Conservation (phyloP, 1,139 yeast species). For the Spathaspora jeffriesii region DNA sequence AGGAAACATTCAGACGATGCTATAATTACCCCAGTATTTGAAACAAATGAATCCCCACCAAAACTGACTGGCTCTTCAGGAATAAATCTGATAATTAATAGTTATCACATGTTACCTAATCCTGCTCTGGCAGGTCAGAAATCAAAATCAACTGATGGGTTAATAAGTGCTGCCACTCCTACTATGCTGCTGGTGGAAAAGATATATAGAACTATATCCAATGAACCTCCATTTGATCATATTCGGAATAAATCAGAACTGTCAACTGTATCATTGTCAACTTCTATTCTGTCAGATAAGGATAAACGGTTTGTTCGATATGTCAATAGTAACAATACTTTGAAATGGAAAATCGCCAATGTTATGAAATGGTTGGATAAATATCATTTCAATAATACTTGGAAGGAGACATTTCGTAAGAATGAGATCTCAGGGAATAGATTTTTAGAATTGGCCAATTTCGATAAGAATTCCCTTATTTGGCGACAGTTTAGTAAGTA, state of each 20-base stretch:
- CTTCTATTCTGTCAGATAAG: constrained; percentile 33
- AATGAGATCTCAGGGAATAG: constrained; percentile 63
- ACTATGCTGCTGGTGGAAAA: constrained; percentile 5
- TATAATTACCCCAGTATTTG: constrained; percentile 14
- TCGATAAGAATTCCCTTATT: constrained; percentile 53
- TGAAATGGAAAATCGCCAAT: constrained; percentile 65
- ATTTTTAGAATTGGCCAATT: constrained; percentile 69
- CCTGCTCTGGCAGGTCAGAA: constrained; percentile 1
- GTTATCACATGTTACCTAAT: constrained; percentile 16
- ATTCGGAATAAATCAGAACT: constrained; percentile 39
- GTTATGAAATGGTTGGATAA: constrained; percentile 68
- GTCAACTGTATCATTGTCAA: constrained; percentile 32
- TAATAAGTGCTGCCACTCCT: not conserved
- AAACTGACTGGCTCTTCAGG: constrained; percentile 7
- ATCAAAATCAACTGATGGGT: constrained; percentile 6
- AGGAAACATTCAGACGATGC: not conserved
- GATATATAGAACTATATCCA: not conserved
- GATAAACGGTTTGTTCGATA: constrained; percentile 45
- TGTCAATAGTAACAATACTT: constrained; percentile 36
- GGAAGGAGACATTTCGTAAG: constrained; percentile 65
- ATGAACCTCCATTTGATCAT: constrained; percentile 19
- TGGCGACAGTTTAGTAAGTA: constrained; percentile 49
- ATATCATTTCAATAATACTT: constrained; percentile 68
- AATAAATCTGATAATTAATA: constrained; percentile 26
- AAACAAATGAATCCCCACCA: constrained; percentile 11